Conservation (phyloP, 768 basidiomycete genomes). For the Mycena chlorophos region DNA sequence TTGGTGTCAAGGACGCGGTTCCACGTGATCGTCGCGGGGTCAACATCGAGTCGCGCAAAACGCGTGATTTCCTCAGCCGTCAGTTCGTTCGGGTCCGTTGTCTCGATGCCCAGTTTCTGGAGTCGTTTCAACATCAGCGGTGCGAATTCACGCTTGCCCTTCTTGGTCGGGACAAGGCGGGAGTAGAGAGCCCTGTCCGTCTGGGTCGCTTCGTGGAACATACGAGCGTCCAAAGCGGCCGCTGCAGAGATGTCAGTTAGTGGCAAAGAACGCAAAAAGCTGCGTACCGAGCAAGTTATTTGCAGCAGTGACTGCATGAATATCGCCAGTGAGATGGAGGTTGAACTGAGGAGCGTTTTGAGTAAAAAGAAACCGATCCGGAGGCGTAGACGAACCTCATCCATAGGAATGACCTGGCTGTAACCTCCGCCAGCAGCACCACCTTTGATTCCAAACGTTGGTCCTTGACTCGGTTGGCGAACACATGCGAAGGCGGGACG, state of each 20-base stretch:
- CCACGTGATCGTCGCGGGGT: slow-evolving; percentile 92
- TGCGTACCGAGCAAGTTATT: slow-evolving; percentile 86
- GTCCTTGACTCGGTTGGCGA: slow-evolving; percentile 96
- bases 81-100: slow-evolving; percentile 88
- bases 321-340: slow-evolving; percentile 93
- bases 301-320: slow-evolving; percentile 95
- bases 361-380: slow-evolving; percentile 2
- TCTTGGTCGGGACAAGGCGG: slow-evolving; percentile 89
- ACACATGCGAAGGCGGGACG: slow-evolving; percentile 95
- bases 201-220: slow-evolving; percentile 97
- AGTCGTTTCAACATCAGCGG: slow-evolving; percentile 96
- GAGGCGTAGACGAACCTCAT: slow-evolving; percentile 61
- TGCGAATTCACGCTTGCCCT: slow-evolving; percentile 92
- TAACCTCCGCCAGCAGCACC: slow-evolving; percentile 98
- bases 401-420: slow-evolving; percentile 99
- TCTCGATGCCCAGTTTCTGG: slow-evolving; percentile 91
- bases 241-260: slow-evolving; percentile 45
- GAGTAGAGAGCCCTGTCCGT: slow-evolving; percentile 92
- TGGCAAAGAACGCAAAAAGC: background rate
- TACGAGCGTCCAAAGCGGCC: slow-evolving; percentile 93
- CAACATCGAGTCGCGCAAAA: slow-evolving; percentile 91
- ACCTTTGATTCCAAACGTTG: slow-evolving; percentile 98
- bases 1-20: slow-evolving; percentile 96
- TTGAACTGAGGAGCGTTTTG: slow-evolving; percentile 69
- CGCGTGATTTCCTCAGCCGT: slow-evolving; percentile 88